Evolutionary conservation across 2,329 filamentous ascomycete genomes (phyloP).

Genomic region (Alternaria gaisen): DNA sequence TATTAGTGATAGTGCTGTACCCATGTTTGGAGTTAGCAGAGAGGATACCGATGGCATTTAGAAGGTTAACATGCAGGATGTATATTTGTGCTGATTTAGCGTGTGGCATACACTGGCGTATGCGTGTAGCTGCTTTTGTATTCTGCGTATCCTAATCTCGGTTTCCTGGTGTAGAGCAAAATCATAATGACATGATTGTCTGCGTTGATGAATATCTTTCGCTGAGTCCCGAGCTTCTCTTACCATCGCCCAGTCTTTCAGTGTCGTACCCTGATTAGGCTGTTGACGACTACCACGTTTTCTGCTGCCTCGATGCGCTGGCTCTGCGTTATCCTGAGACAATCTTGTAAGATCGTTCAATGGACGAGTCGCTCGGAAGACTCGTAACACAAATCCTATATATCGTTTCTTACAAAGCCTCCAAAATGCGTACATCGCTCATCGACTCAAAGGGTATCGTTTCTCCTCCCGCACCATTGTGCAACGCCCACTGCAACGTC

Average conservation of each 20-base stretch:
- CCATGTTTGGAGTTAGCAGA: conserved; percentile 43
- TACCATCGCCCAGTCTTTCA: not conserved
- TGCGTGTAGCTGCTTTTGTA: not conserved
- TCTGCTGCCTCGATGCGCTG: not conserved
- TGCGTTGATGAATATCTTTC: not conserved
- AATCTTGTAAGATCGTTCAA: not conserved
- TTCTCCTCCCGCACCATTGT: conserved; percentile 27
- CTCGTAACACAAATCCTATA: not conserved
- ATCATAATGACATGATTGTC: not conserved
- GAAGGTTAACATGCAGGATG: not conserved
- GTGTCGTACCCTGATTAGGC: not conserved
- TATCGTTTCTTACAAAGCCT: conserved; percentile 17
- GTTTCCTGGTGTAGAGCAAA: not conserved
- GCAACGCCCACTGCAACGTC: conserved; percentile 45
- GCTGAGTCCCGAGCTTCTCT: not conserved
- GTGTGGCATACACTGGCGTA: not conserved
- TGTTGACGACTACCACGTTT: not conserved
- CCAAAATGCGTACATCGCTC: conserved; percentile 30
- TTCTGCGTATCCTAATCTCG: not conserved
- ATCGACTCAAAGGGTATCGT: conserved; percentile 31
- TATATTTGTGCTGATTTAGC: not conserved
- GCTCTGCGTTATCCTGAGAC: too few relatives aligned
- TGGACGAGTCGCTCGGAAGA: not conserved
- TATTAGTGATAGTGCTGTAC: conserved; percentile 13
- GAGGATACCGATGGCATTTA: not conserved